Base-by-base conservation (phyloP, 2,329 filamentous ascomycete species). In the Pseudofabraea citricarpa region DNA sequence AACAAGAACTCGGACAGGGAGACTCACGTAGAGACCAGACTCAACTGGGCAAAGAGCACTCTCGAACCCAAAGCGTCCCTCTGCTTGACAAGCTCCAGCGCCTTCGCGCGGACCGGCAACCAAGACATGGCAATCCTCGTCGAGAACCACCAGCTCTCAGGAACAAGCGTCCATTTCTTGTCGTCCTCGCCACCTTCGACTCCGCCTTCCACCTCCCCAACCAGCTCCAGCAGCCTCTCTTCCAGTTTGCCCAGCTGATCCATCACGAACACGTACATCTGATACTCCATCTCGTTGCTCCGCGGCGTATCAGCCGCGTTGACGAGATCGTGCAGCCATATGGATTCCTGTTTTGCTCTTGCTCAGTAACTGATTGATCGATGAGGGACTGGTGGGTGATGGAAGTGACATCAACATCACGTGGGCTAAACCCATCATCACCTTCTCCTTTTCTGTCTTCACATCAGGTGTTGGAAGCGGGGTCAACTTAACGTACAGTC, bases 231-330 rank as follows among this genome's bases (percentile, higher is more conserved):
- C 29, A 72, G 55, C 12, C 68, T 60, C 50, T 66, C 60, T 53
- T 73, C 68, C 13, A 73, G 56, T 40, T 64, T 68, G 19, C 65
- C 46, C 22, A 72, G 50, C 44, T 72, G 66, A 24, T 73, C 70
- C 63, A 73, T 68, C 8, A 72, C 67, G 45, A 72, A 73, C 2
- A 53, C 55, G 51, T 69, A 72, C 68, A 73, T 73, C 41, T 72
- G 64, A 41, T 67, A 64, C 47, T 72, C 67, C n/a, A 62, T 59
- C 36, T 59, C 59, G 13, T 54, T 57, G 48, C 40, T 58, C 54
- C 2, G 52, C 13, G 56, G 53, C 36, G 60, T 54, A 20, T 53
- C 5, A n/a, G 50, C 52, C 20, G 56, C 61, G 15, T 55, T 55
- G 23, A 71, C 55, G 1, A 73, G 64, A 41, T 71, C 66, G 3